These are phyloP conservation scores for Fusarium verrucosum DNA, from an alignment of 2,329 filamentous ascomycete genomes.

Conservation along the genomic window DNA sequence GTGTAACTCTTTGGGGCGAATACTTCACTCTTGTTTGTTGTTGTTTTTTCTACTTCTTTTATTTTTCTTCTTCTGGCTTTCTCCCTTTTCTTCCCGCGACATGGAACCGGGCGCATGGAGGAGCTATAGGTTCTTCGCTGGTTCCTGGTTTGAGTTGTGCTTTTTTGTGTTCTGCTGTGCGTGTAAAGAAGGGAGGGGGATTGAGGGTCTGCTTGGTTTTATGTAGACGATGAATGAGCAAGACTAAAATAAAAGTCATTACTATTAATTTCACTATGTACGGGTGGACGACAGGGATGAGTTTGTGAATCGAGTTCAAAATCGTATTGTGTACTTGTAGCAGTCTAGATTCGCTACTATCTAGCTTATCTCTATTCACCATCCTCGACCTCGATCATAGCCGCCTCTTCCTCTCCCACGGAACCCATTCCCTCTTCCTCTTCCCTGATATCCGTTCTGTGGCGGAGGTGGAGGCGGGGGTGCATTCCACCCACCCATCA, in stretches of 20 bases:
- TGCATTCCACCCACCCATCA: constrained; percentile 43
- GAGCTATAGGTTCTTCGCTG: constrained; percentile 22
- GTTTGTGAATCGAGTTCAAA: neutral
- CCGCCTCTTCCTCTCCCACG: constrained; percentile 46
- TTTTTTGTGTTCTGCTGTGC: constrained; percentile 13
- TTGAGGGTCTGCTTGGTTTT: constrained; percentile 39
- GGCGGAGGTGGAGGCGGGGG: constrained; percentile 38
- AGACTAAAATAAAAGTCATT: constrained; percentile 45
- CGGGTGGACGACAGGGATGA: neutral
- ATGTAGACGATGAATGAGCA: constrained; percentile 46
- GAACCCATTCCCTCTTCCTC: constrained; percentile 38
- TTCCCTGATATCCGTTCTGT: constrained; percentile 39
- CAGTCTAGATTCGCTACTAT: too few relatives aligned
- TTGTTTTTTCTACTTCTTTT: constrained; percentile 27
- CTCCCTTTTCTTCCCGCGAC: constrained; percentile 4
- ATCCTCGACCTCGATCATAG: constrained; percentile 48
- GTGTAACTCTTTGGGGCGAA: constrained; percentile 40
- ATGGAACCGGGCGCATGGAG: constrained; percentile 16
- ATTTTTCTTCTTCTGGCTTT: constrained; percentile 29
- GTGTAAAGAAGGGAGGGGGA: constrained; percentile 15
- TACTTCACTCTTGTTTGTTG: constrained; percentile 29
- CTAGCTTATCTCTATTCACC: constrained; percentile 2
- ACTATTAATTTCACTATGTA: constrained; percentile 39
- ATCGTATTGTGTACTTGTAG: neutral
- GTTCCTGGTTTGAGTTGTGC: constrained; percentile 23